These are phyloP conservation scores for Suillus decipiens DNA, from an alignment of 768 basidiomycete species.

Conservation along the genomic window DNA sequence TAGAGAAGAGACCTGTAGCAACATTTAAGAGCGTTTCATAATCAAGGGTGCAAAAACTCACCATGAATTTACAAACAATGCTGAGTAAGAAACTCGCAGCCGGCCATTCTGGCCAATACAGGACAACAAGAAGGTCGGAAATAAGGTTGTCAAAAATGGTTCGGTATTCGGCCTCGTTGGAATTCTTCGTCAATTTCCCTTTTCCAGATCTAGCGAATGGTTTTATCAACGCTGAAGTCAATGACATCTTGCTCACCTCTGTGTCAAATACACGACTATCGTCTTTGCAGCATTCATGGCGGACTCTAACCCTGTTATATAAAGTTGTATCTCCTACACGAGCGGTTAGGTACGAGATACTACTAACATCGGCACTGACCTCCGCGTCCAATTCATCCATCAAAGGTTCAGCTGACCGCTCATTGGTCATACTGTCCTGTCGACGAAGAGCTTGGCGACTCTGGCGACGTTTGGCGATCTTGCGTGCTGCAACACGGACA, in stretches of 20 bases:
- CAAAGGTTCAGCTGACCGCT: slow-evolving; percentile 52
- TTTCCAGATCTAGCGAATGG: slow-evolving; percentile 69
- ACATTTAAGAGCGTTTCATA: not conserved
- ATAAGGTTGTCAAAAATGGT: slow-evolving; percentile 91
- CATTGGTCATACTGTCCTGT: slow-evolving; percentile 57
- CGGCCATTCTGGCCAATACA: slow-evolving; percentile 98
- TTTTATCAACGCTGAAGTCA: slow-evolving; percentile 15
- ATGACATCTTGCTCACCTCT: slow-evolving; percentile 42
- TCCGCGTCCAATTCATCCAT: slow-evolving; percentile 71
- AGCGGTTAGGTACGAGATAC: not conserved
- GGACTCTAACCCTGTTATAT: slow-evolving; percentile 72
- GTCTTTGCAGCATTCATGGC: slow-evolving; percentile 84
- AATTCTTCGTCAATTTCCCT: slow-evolving; percentile 84
- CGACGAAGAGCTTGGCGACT: slow-evolving; percentile 60
- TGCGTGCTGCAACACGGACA: slow-evolving; percentile 68
- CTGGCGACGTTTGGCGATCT: slow-evolving; percentile 62
- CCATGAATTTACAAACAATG: slow-evolving; percentile 86
- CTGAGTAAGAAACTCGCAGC: slow-evolving; percentile 81
- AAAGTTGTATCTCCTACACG: slow-evolving; percentile 67
- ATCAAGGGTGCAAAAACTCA: slow-evolving; percentile 31
- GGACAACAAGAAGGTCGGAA: slow-evolving; percentile 80
- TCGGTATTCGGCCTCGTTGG: slow-evolving; percentile 93
- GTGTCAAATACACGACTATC: slow-evolving; percentile 76
- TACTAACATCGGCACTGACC: slow-evolving; percentile 34
- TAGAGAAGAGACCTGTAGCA: slow-evolving; percentile 68